phyloP scores from a whole-genome alignment of 441 rosid species.

The Mallotus japonicus region DNA sequence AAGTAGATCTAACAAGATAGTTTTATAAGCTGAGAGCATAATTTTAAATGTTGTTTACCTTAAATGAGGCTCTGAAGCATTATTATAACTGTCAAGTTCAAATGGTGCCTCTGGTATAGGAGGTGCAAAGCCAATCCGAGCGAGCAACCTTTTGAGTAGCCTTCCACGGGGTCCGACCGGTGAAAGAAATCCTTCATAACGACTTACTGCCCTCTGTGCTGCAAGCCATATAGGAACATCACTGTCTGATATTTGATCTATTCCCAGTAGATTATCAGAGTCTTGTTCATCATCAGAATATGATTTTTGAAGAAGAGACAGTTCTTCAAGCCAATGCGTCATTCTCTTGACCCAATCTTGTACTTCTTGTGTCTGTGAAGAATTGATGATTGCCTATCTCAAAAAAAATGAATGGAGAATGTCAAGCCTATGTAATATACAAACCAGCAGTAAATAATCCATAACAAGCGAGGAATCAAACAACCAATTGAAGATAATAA shows the following conservation, averaged over 20 bases:
- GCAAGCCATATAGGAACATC: constrained; percentile 89
- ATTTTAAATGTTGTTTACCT: constrained; percentile 46
- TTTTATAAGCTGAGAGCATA: constrained; percentile 10
- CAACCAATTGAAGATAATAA: background rate
- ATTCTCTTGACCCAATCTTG: constrained; percentile 50
- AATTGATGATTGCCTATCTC: constrained; percentile 52
- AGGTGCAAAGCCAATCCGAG: constrained; percentile 66
- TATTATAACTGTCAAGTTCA: constrained; percentile 47
- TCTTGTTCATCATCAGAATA: constrained; percentile 43
- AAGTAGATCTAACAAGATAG: constrained; percentile 5
- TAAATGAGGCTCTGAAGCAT: constrained; percentile 69
- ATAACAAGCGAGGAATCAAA: background rate
- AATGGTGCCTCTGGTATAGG: constrained; percentile 60
- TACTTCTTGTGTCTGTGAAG: constrained; percentile 48
- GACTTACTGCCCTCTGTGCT: constrained; percentile 89
- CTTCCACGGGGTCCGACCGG: constrained; percentile 89
- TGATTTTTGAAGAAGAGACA: constrained; percentile 54
- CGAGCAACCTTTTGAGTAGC: constrained; percentile 72
- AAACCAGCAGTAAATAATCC: background rate
- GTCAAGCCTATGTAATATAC: constrained; percentile 14
- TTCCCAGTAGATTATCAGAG: constrained; percentile 40
- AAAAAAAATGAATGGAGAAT: constrained; percentile 24
- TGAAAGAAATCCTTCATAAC: constrained; percentile 83
- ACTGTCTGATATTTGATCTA: constrained; percentile 51
- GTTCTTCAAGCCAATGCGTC: constrained; percentile 64